phyloP scores from a whole-genome alignment of 179 eudicot species.

The Drosera spatulata region DNA sequence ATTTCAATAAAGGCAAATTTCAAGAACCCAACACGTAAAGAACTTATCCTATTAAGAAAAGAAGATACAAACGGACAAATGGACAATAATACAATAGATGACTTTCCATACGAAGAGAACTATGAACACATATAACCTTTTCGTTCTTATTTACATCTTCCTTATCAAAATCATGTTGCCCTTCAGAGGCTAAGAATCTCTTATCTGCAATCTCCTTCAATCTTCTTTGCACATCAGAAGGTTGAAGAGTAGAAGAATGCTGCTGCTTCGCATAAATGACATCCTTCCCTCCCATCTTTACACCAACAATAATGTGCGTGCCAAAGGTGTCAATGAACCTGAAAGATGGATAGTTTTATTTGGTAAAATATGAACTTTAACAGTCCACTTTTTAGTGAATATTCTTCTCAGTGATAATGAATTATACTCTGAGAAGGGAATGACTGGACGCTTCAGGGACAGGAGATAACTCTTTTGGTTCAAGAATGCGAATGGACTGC shows the following conservation, averaged over 20 bases:
- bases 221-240: conserved; percentile 82
- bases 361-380: not conserved
- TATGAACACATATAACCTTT: conserved; percentile 38
- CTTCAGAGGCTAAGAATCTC: conserved; percentile 58
- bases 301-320: conserved; percentile 85
- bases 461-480: not conserved
- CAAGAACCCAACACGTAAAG: no score
- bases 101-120: not conserved
- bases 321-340: conserved; percentile 91
- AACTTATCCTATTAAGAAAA: no score
- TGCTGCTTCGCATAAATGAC: conserved; percentile 83
- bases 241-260: conserved; percentile 78
- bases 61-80: no score
- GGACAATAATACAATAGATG: no score
- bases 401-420: not conserved
- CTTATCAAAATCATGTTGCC: conserved; percentile 34
- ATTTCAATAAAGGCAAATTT: no score
- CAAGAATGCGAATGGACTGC: not conserved
- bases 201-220: conserved; percentile 85
- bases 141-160: conserved; percentile 39
- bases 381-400: no score
- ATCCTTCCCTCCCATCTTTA: conserved; percentile 99
- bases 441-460: not conserved
- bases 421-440: not conserved
- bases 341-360: conserved; percentile 9